Percentiles rank a stretch among this genome's conserved stretches.
These are phyloP conservation scores for Neurospora sp. DNA, from an alignment of 2,329 filamentous ascomycete genomes.

Conservation along the genomic window DNA sequence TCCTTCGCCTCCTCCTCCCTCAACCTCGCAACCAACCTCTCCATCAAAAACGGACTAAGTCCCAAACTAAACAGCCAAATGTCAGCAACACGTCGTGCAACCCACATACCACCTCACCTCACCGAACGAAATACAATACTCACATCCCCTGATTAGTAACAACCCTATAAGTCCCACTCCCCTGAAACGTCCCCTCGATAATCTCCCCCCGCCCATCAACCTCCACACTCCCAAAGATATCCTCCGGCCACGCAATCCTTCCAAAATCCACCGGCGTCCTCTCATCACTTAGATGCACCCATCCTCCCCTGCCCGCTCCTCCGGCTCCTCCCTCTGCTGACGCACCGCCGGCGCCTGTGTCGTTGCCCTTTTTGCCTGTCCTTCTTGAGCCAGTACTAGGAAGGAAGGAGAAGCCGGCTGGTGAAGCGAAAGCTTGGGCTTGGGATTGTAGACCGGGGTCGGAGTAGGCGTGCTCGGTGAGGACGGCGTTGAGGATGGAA, in stretches of 20 bases:
- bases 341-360: conserved; percentile 42
- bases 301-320: conserved; percentile 49
- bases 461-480: conserved; percentile 42
- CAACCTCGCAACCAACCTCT: conserved; percentile 43
- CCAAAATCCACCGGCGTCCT: conserved; percentile 58
- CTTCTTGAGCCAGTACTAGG: conserved; percentile 16
- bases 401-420: conserved; percentile 43
- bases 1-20: conserved; percentile 37
- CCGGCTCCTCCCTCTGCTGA: conserved; percentile 45
- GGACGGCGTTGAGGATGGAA: conserved; percentile 46
- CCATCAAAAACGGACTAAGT: conserved; percentile 43
- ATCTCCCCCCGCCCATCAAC: conserved; percentile 48
- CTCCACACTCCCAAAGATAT: conserved; percentile 59
- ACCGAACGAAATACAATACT: conserved; percentile 31
- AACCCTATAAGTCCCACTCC: conserved; percentile 48
- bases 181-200: conserved; percentile 42
- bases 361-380: conserved; percentile 25
- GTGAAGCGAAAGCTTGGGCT: conserved; percentile 49
- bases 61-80: conserved; percentile 31
- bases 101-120: not conserved
- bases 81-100: not conserved
- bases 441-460: conserved; percentile 47
- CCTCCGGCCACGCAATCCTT: conserved; percentile 57
- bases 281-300: conserved; percentile 54
- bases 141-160: conserved; percentile 58